Conservation (phyloP, 345 rosid genomes). For the Bruguiera gymnorhiza region DNA sequence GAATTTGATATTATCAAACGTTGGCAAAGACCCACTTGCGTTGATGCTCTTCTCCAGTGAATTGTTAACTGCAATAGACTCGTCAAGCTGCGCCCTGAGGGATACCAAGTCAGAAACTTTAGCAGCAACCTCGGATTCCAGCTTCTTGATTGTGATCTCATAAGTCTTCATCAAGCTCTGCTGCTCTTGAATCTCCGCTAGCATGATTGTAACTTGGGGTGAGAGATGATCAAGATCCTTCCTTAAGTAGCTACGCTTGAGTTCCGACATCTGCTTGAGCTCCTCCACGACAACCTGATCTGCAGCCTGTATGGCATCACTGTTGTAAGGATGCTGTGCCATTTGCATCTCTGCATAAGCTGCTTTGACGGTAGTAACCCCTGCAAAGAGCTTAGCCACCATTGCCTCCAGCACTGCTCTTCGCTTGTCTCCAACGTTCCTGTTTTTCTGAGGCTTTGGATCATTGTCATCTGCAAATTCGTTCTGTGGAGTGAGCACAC, state of each 20-base stretch:
- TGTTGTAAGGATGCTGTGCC: constrained; percentile 82
- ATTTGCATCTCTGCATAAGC: constrained; percentile 91
- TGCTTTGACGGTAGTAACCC: constrained; percentile 74
- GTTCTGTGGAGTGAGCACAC: constrained; percentile 52
- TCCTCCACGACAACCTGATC: constrained; percentile 85
- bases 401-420: constrained; percentile 67
- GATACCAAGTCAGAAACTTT: constrained; percentile 42
- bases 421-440: constrained; percentile 27
- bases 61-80: constrained; percentile 35
- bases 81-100: constrained; percentile 38
- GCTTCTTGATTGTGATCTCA: constrained; percentile 70
- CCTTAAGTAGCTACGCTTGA: constrained; percentile 63
- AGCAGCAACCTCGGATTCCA: constrained; percentile 45
- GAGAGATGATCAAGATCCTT: constrained; percentile 67
- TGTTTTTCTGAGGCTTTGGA: neutral
- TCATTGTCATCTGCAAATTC: constrained; percentile 33
- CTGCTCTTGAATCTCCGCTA: constrained; percentile 94
- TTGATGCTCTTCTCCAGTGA: constrained; percentile 59
- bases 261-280: constrained; percentile 60
- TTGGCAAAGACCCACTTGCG: constrained; percentile 55
- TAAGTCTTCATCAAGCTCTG: constrained; percentile 88
- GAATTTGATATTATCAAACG: constrained; percentile 48
- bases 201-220: constrained; percentile 80
- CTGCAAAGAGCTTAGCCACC: constrained; percentile 74
- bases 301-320: constrained; percentile 69